phyloP scores from a whole-genome alignment of 129 eudicot genomes.

The Helianthus tuberosus region DNA sequence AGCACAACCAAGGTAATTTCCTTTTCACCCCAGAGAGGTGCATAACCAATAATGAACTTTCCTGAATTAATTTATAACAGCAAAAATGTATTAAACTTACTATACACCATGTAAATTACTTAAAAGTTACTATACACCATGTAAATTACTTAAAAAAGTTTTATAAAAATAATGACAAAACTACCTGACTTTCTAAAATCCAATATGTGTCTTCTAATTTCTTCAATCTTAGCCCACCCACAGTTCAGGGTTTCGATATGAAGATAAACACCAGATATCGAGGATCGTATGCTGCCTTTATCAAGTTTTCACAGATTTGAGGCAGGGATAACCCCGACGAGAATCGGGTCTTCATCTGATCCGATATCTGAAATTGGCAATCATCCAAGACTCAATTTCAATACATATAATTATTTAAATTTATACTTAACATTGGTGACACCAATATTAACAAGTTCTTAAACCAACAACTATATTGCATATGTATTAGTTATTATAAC shows the following conservation, averaged over 20 bases:
- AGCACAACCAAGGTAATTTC: conserved; percentile 80
- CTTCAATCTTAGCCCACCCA: conserved; percentile 95
- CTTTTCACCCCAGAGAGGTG: conserved; percentile 68
- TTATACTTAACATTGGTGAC: not conserved
- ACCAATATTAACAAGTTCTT: no score
- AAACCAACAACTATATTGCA: no score
- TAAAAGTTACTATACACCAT: not conserved
- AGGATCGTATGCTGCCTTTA: conserved; percentile 96
- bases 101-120: not conserved
- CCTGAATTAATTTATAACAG: conserved; percentile 39
- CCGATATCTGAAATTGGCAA: conserved; percentile 62
- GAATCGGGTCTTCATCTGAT: conserved; percentile 74
- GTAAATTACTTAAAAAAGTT: not conserved
- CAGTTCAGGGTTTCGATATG: conserved; percentile 79
- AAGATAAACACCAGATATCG: conserved; percentile 85
- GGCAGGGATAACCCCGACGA: conserved; percentile 80
- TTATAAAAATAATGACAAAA: not conserved
- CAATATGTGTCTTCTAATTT: conserved; percentile 81
- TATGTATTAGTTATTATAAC: no score
- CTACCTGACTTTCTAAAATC: conserved; percentile 91
- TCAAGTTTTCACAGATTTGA: conserved; percentile 82
- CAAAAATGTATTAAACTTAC: not conserved
- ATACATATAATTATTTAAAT: conserved; percentile 1
- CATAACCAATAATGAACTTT: conserved; percentile 71
- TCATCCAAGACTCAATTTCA: not conserved